Evolutionary conservation across 768 basidiomycete genomes (phyloP), one percentile per base, ranked within the genome.

Genomic region (Sarcodon aspratus): DNA sequence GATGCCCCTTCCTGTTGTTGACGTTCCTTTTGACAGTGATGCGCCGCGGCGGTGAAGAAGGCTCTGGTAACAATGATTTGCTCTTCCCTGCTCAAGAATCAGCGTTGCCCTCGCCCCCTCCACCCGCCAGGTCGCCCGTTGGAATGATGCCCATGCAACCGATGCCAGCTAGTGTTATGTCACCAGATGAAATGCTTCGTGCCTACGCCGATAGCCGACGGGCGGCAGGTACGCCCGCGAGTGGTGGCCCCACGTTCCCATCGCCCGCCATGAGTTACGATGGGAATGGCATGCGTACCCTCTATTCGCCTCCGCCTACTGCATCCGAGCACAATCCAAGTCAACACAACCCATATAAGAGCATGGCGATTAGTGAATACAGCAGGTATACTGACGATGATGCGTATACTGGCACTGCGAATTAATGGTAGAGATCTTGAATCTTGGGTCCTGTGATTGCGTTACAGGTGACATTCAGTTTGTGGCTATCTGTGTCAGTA

Each of bases 181-280:
- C 72, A 1, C 85, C 85, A 3, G 86, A 89, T 58, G 85, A 77
- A 21, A 83, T 88, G 80, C 69, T 88, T 42, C 77, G 81, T 35
- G 82, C 81, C 1, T 87, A 85, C 51, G 84, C 84, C 6, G 74
- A 69, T 27, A 42, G 40, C 13, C 68, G 74, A 52, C 66, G 63
- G 42, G 57, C 61, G 11, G 53, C 57, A 9, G 66, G 65, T 21
- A 66, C 64, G 52, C 55, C 61, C 33, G 55, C 44, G n/a, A 51
- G 36, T 32, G 48, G 42, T 13, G 45, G 50, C 7, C 62, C 61
- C 31, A 38, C 60, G 10, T 8, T 62, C 27, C 61, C 66, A 1
- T 43, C 64, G 0, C 59, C 61, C 1, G 54, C 52, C 13, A 52
- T 56, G 32, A 62, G 57, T 45, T 53, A 54, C 46, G 59, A 62